Evolutionary conservation across 495 filamentous ascomycete species (phyloP).

Genomic region (Lineolata rhizophorae): DNA sequence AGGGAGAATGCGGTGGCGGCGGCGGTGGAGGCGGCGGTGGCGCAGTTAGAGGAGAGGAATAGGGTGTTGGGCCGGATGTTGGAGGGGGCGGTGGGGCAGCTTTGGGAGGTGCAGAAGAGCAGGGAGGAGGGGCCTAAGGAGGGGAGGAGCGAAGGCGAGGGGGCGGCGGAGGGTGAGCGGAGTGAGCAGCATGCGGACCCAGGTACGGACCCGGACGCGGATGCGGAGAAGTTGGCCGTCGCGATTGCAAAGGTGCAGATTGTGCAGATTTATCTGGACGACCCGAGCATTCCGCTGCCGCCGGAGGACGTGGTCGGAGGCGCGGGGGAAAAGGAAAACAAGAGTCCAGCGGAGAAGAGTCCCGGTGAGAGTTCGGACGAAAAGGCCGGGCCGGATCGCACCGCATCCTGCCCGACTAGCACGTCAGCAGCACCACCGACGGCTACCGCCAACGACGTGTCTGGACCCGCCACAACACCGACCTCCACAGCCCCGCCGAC

Average conservation of each 20-base stretch:
- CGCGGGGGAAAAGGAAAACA: too few species aligned
- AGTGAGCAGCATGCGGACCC: slow-evolving; percentile 3
- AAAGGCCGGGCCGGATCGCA: too few species aligned
- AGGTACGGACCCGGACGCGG: slow-evolving; percentile 15
- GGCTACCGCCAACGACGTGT: neutral
- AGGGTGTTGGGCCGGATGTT: slow-evolving; percentile 49
- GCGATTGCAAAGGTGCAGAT: slow-evolving; percentile 54
- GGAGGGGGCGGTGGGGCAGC: slow-evolving; percentile 42
- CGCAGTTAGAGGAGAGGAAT: slow-evolving; percentile 44
- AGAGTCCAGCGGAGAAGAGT: too few species aligned
- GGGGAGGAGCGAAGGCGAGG: slow-evolving; percentile 7
- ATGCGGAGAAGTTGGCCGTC: slow-evolving; percentile 9
- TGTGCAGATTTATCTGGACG: slow-evolving; percentile 56
- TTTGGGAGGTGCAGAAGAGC: slow-evolving; percentile 29
- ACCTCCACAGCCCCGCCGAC: slow-evolving; percentile 1
- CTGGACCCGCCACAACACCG: slow-evolving; percentile 1
- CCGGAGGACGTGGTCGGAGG: too few species aligned
- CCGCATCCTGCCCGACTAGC: too few species aligned
- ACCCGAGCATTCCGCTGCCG: slow-evolving; percentile 33
- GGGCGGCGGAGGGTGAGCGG: slow-evolving; percentile 10
- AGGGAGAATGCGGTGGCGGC: neutral
- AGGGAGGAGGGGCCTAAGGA: slow-evolving; percentile 7
- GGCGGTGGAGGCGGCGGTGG: neutral
- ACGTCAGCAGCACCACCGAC: too few species aligned
- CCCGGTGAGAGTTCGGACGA: too few species aligned